Percentiles rank a stretch among this genome's conserved stretches.
Evolutionary conservation across 345 rosid genomes (phyloP).

Genomic region (Schrenkiella parvula): DNA sequence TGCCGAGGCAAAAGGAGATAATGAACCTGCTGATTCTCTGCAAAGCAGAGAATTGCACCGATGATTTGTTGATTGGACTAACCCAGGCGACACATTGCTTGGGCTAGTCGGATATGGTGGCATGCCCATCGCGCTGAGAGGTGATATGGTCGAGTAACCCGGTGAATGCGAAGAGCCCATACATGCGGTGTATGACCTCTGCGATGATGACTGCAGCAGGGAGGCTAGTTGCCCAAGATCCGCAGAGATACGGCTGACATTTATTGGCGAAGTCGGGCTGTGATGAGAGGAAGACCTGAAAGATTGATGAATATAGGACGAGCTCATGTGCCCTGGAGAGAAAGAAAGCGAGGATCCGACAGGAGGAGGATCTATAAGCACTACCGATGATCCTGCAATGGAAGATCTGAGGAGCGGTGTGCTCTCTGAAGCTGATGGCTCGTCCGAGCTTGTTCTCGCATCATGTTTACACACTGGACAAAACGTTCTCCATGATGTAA

Average conservation of each 20-base stretch:
- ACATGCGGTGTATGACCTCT: slow-evolving; percentile 33
- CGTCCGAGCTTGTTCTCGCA: slow-evolving; percentile 57
- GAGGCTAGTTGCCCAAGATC: slow-evolving; percentile 57
- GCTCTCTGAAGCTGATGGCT: slow-evolving; percentile 70
- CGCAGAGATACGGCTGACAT: slow-evolving; percentile 45
- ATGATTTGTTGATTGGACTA: slow-evolving; percentile 42
- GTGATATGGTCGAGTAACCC: slow-evolving; percentile 61
- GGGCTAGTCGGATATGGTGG: slow-evolving; percentile 51
- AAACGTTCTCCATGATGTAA: slow-evolving; percentile 80
- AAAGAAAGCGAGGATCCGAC: slow-evolving; percentile 42
- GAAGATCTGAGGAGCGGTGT: slow-evolving; percentile 63
- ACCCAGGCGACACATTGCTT: slow-evolving; percentile 52
- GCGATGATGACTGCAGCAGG: slow-evolving; percentile 28
- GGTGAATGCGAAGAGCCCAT: slow-evolving; percentile 46
- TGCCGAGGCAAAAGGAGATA: slow-evolving; percentile 66
- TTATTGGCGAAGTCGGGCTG: slow-evolving; percentile 17
- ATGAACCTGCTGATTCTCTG: slow-evolving; percentile 56
- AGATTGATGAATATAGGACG: slow-evolving; percentile 50
- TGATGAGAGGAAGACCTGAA: slow-evolving; percentile 29
- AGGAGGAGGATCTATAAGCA: slow-evolving; percentile 40
- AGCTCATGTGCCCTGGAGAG: slow-evolving; percentile 34
- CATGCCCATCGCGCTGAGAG: slow-evolving; percentile 48
- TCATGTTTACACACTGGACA: slow-evolving; percentile 91
- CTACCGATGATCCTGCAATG: slow-evolving; percentile 36
- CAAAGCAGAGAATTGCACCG: slow-evolving; percentile 42